A percentile compares a stretch with the other conserved stretches of the same genome.
Evolutionary conservation across 2,329 filamentous ascomycete species (phyloP).

Genomic region (Colletotrichum spaethianum): DNA sequence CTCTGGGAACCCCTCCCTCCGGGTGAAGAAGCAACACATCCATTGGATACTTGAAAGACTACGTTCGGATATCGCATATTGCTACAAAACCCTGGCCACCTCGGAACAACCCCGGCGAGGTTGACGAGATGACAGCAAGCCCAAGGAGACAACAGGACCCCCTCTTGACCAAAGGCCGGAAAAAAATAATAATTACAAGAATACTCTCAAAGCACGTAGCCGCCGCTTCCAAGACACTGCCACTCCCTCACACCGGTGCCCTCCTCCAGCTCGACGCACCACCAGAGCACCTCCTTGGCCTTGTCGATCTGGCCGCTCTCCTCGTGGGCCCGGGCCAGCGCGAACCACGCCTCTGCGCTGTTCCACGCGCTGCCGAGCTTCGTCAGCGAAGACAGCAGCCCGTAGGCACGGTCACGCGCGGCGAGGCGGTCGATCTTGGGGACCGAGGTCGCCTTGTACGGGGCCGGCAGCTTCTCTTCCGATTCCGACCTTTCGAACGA

Average conservation of each 20-base stretch:
- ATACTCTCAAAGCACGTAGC: conserved; percentile 71
- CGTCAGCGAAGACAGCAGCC: conserved; percentile 84
- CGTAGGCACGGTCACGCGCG: conserved; percentile 89
- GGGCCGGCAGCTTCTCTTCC: conserved; percentile 62
- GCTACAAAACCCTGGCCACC: conserved; percentile 8
- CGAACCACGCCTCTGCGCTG: conserved; percentile 92
- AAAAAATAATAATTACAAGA: conserved; percentile 12
- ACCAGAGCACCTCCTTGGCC: conserved; percentile 95
- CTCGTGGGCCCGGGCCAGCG: conserved; percentile 89
- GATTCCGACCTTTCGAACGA: conserved; percentile 44
- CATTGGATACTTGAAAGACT: not conserved
- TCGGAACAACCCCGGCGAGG: not conserved
- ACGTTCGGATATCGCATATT: not conserved
- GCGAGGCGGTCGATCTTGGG: conserved; percentile 87
- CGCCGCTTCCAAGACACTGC: conserved; percentile 76
- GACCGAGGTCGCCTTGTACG: conserved; percentile 72
- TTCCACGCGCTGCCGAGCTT: conserved; percentile 93
- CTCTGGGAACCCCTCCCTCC: not conserved
- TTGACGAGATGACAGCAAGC: not conserved
- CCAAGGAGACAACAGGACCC: not conserved
- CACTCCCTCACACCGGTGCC: conserved; percentile 84
- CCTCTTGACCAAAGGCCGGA: not conserved
- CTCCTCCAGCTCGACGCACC: conserved; percentile 96
- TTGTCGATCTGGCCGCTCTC: conserved; percentile 87
- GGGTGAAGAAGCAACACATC: not conserved